Evolutionary conservation across 805 yeast genomes (phyloP), one percentile per base, ranked within the genome.

Genomic region (Komagataella pseudopastoris): DNA sequence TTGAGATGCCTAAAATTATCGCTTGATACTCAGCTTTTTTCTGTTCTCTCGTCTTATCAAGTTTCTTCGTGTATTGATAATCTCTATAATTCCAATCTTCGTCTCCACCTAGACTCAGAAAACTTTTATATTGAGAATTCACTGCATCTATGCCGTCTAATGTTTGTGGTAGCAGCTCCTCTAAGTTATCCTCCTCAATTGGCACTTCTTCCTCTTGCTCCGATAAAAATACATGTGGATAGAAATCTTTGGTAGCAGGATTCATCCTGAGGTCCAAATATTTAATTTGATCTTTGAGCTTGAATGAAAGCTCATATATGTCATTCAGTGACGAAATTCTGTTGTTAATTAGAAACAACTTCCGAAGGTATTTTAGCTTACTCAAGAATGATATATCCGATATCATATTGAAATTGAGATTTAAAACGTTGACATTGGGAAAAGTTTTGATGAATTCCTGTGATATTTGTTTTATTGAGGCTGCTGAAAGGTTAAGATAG

Each of bases 151-250:
- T 74, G 54, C 77, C 82, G 49, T 76, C 80, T 48, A 69, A 59
- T 4, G 71, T 71, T 44, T 72, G 77, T 46, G 76, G 58, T 45
- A 70, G 74, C 16, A 76, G 49, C 20, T 57, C 54, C 10, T 54
- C 56, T 1, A 53, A 53, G 2, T 47, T 48, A 14, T 45, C 54
- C 36, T 55, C 55, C n/a, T 56, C 51, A 23, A 55, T 45, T 14
- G 51, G 47, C 24, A 54, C 47, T 6, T 55, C 55, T 36, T 50
- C 54, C 18, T 16, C 43, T 49, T 71, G 78, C 6, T 68, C 67
- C 4, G 76, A 75, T 54, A 71, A 72, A 60, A 78, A 77, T 1
- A 78, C 78, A 56, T 70, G 76, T 0, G 83, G 80, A 58, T 78
- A 77, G 49, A 74, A 65, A 8, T 69, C 72, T 46, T 65, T 61